Evolutionary conservation across 176 grass and related monocot genomes (phyloP), one percentile per base, ranked within the genome.

Genomic region (Alloteropsis semialata): DNA sequence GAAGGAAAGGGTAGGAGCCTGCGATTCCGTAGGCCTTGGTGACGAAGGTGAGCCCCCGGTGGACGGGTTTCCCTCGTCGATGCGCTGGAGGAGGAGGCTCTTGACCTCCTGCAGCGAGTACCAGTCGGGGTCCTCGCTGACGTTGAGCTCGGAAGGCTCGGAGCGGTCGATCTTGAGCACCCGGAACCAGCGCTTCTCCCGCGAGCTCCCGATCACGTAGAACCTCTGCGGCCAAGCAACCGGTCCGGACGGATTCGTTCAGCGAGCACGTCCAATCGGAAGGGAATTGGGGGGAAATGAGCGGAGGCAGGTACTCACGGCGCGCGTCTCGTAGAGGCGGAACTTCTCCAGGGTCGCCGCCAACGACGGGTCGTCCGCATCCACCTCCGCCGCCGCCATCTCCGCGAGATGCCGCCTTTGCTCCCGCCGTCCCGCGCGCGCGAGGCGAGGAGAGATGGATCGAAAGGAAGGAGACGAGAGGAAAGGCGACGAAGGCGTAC

Each of bases 91-190:
- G 38, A 93, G 91, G 65, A 99, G 89, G 89, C 83, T 93, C 61
- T 96, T 96, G n/a, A 96, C 87, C 87, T 98, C 96, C 87, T 90
- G 91, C 45, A 81, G 80, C 61, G 79, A 88, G 91, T 98, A 95
- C 81, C 90, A 92, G 65, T 93, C 93, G 67, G 92, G 92, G 84
- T 98, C 92, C 89, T 98, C 96, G 69, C 88, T 98, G 78, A 98
- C 72, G 90, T 82, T 88, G 56, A 98, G 92, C 77, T 95, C 96
- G 14, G 92, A 89, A 7, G 85, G 82, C 87, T 98, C 96, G 50
- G 82, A 93, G 65, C 96, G 90, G 86, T 95, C 96, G 79, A 98
- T 98, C 87, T 98, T 98, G 44, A 98, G 92, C 87, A 98, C 96
- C 80, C 89, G 89, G 83, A 93, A 98, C 89, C 88, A 90, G 25